These are phyloP conservation scores for Melampsora abietis-canadensis DNA, from an alignment of 1,284 basidiomycete species.

Conservation along the genomic window DNA sequence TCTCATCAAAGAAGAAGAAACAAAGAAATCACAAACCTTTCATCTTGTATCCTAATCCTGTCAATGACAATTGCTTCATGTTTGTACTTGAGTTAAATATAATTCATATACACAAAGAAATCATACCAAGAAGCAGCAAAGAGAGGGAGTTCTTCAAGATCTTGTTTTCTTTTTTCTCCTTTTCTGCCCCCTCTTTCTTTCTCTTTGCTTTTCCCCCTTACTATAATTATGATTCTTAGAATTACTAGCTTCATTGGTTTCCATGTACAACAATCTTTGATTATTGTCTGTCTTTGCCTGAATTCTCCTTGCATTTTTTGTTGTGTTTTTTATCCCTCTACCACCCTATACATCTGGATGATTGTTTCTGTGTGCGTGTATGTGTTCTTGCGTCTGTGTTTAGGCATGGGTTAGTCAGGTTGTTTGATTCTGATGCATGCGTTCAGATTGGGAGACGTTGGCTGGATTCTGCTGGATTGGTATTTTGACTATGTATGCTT, in stretches of 20 bases:
- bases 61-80: neutral
- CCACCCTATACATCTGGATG: neutral
- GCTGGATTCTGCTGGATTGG: too few relatives aligned
- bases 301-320: too few relatives aligned
- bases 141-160: neutral
- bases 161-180: constrained; percentile 6
- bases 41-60: neutral
- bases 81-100: neutral
- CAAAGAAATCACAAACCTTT: too few relatives aligned
- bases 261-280: too few relatives aligned
- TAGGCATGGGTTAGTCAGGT: too few relatives aligned
- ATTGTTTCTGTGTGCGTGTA: neutral
- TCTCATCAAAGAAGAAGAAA: neutral
- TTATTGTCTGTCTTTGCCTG: neutral
- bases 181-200: neutral
- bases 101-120: neutral
- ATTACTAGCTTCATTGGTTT: neutral
- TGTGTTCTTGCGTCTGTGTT: too few relatives aligned
- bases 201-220: neutral
- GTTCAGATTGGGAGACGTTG: too few relatives aligned
- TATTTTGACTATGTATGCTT: too few relatives aligned
- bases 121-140: neutral
- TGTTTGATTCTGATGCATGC: too few relatives aligned
- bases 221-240: too few relatives aligned
- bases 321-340: neutral